Conservation (phyloP, 257 asterid genomes). For the Knoxia roxburghii region DNA sequence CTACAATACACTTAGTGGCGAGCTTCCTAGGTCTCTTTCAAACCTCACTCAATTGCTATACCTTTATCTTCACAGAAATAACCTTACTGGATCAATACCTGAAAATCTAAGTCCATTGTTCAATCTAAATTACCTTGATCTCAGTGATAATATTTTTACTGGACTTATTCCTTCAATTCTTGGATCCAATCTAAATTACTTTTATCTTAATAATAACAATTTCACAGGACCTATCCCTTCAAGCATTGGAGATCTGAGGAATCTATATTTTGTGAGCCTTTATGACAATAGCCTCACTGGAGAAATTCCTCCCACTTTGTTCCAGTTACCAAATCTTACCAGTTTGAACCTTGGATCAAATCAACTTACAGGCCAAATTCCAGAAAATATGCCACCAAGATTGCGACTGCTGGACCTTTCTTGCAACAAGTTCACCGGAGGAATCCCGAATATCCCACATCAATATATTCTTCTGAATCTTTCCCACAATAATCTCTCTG, state of each 20-base stretch:
- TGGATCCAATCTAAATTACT: not conserved
- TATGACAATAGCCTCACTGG: not conserved
- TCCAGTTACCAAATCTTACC: not conserved
- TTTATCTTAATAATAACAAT: too few species aligned
- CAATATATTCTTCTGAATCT: not conserved
- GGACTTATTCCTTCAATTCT: not conserved
- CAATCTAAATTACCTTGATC: not conserved
- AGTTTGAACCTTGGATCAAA: not conserved
- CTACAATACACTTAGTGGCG: not conserved
- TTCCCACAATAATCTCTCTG: conserved; percentile 1
- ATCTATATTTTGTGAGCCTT: not conserved
- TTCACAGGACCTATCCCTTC: not conserved
- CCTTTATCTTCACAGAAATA: not conserved
- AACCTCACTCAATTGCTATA: not conserved
- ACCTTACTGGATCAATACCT: not conserved
- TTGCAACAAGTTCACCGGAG: not conserved
- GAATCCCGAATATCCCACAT: not conserved
- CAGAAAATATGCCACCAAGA: not conserved
- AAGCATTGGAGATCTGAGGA: not conserved
- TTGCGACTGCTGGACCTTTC: not conserved
- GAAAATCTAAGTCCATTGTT: not conserved
- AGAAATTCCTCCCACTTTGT: not conserved
- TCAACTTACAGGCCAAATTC: not conserved
- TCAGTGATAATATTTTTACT: not conserved
- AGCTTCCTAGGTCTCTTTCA: not conserved